Evolutionary conservation across 805 yeast genomes (phyloP), one percentile per base, ranked within the genome.

Genomic region (Kregervanrija fluxuum): DNA sequence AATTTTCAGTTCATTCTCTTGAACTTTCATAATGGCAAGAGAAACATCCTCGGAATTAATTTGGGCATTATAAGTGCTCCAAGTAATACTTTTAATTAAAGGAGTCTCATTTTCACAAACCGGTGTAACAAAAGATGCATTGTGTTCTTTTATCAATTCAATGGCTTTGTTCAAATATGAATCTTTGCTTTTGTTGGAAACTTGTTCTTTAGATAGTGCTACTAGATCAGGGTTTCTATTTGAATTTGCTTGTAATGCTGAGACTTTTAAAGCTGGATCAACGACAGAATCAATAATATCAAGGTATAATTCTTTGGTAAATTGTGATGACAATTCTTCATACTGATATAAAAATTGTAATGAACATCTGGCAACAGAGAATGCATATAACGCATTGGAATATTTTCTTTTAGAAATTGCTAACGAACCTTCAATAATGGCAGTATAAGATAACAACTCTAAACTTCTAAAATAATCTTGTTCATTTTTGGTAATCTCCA

Each of bases 31-130:
- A 36, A 85, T 67, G 37, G 72, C 66, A 56, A 73, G 74, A 0
- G 95, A 85, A 38, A 88, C 70, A 48, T 86, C 88, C 42, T 86
- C 83, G 52, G 86, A 86, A 48, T 71, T 67, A 17, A 90, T 68
- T 5, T 57, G 57, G 0, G 96, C 95, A 9, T 70, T 65, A 54
- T 74, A 76, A 41, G 65, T 61, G 48, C 75, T 65, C 82, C 82
- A 77, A n/a, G 61, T 48, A 33, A 77, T 63, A 11, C 68, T 56
- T 30, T 63, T 54, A 14, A 64, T 52, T 16, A 60, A 38, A 32
- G 49, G 42, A 3, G 47, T 45, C 12, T 49, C 56, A 10, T 42
- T 39, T 11, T 38, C 45, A n/a, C 48, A 48, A 4, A 53, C 39
- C n/a, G 56, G 55, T 3, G 68, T 57, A 13, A 75, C 66, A 50